Evolutionary conservation across 257 asterid genomes (phyloP).

Genomic region (Forsythia suspensa): DNA sequence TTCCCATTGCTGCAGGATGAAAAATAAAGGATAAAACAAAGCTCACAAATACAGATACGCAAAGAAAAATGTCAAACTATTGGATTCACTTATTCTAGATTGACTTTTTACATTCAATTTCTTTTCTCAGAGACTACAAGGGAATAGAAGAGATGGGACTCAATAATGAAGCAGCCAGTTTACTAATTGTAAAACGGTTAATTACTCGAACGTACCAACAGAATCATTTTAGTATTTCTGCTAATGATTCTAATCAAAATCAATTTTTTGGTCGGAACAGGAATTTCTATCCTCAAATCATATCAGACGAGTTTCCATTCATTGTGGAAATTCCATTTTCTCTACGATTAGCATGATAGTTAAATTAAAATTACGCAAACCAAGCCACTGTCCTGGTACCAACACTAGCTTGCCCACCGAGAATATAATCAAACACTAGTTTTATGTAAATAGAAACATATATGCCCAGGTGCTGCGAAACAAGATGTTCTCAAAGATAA

Average conservation of each 20-base stretch:
- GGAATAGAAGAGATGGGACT: neutral
- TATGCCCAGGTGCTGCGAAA: neutral
- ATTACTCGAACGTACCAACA: too few relatives aligned
- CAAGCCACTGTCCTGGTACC: neutral
- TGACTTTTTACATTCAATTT: neutral
- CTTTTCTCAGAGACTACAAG: neutral
- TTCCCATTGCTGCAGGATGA: conserved; percentile 85
- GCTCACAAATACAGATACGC: neutral
- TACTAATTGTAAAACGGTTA: too few relatives aligned
- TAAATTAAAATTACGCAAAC: neutral
- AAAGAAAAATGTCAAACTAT: conserved; percentile 6
- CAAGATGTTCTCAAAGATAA: neutral
- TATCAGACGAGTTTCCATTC: too few relatives aligned
- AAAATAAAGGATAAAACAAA: conserved; percentile 6
- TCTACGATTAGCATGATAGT: neutral
- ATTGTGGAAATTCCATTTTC: too few relatives aligned
- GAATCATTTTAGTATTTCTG: too few relatives aligned
- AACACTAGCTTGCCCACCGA: neutral
- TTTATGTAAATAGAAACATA: neutral
- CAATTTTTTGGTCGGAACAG: too few relatives aligned
- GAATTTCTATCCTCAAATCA: too few relatives aligned
- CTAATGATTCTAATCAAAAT: too few relatives aligned
- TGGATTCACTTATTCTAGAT: conserved; percentile 8
- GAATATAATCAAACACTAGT: neutral
- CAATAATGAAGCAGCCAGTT: neutral